These are phyloP conservation scores for Eutrema yunnanense DNA, from an alignment of 345 rosid species.

Conservation along the genomic window DNA sequence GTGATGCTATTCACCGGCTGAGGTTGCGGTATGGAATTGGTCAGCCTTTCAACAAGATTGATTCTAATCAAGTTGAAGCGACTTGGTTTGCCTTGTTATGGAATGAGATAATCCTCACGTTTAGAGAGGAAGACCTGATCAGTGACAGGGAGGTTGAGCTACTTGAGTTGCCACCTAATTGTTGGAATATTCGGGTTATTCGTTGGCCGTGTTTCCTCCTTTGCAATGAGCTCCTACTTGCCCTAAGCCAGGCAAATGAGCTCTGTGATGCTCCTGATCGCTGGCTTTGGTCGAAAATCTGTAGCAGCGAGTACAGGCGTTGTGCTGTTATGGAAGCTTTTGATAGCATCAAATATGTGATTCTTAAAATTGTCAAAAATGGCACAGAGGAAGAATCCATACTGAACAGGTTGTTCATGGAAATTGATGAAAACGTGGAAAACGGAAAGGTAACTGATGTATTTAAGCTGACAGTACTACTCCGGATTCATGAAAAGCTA, in stretches of 20 bases:
- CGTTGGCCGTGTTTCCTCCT: constrained; percentile 92
- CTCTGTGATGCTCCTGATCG: constrained; percentile 62
- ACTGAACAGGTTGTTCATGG: constrained; percentile 40
- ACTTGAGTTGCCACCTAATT: constrained; percentile 73
- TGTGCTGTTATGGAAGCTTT: constrained; percentile 90
- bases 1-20: constrained; percentile 70
- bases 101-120: constrained; percentile 71
- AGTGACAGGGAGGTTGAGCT: constrained; percentile 74
- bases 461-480: constrained; percentile 44
- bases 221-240: constrained; percentile 82
- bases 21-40: constrained; percentile 86
- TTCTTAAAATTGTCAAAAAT: constrained; percentile 44
- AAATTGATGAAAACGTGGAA: constrained; percentile 47
- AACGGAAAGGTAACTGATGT: constrained; percentile 37
- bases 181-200: constrained; percentile 75
- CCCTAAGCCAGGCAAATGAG: constrained; percentile 74
- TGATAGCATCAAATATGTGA: constrained; percentile 68
- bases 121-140: constrained; percentile 87
- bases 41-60: constrained; percentile 66
- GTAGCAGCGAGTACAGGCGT: constrained; percentile 72
- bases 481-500: constrained; percentile 55
- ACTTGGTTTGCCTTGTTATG: constrained; percentile 83
- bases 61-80: constrained; percentile 81
- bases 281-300: constrained; percentile 78
- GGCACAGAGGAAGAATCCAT: constrained; percentile 61